Base-by-base conservation (phyloP, 495 filamentous ascomycete species). In the Penicillium macrosclerotiorum region DNA sequence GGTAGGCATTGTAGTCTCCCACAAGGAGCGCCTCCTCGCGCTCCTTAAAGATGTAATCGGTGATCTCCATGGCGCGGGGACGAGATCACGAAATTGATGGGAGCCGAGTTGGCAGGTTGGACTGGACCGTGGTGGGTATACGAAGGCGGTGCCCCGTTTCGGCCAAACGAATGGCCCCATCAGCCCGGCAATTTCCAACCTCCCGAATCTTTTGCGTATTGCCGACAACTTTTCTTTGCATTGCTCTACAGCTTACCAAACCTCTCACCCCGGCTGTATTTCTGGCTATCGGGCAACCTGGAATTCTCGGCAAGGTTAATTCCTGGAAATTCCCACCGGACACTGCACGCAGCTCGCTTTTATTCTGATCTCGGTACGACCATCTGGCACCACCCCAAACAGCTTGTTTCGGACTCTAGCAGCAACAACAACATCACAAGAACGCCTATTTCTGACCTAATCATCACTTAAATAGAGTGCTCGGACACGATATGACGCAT, bases 1-100 rank as follows among this genome's bases (percentile, higher is more conserved):
- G 83, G 63, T 97, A 96, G 22, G 85, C 84, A 65, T 80, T 82
- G 71, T 95, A 90, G 65, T 96, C 90, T 31, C 92, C 93, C 24
- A 89, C 80, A 6, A 95, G 78, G 32, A 95, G 80, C 5, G 85
- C 88, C 56, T 87, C 81, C 60, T 95, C 88, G 27, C 91, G 73
- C 30, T 81, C 78, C 32, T 82, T 80, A 57, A 87, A 79, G 43
- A 97, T 75, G 47, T 86, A 91, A 41, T 80, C 80, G 14, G 93
- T 97, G 63, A 97, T 86, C 44, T 97, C 90, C 93, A 99, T 97
- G 41, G 41, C 58, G 44, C 25, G 22, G 29, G 31, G 5, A 26
- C 19, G 22, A 51, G 34, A 35, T 22, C 12, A 22, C 13, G 35
- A 29, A 47, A 41, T 43, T 30, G 53, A 47, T 33, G 49, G 35